Percentiles rank a stretch among this genome's conserved stretches.
phyloP scores from a whole-genome alignment of 2,329 filamentous ascomycete species.

The Neofusicoccum umdonicola region DNA sequence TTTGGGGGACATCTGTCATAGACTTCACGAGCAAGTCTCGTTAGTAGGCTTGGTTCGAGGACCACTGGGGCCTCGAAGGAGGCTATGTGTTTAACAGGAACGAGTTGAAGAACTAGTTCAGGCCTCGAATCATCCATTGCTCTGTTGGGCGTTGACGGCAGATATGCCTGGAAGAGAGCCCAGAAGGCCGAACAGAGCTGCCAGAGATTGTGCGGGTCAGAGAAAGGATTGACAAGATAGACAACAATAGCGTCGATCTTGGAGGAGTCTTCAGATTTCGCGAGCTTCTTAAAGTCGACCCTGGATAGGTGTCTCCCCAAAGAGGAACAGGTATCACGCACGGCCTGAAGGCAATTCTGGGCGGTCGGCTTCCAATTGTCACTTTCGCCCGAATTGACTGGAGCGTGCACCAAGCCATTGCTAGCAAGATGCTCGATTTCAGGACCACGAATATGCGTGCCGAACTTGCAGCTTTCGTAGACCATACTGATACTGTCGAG shows the following conservation, averaged over 20 bases:
- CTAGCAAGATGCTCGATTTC: constrained; percentile 35
- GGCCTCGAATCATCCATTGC: constrained; percentile 30
- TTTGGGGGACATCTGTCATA: constrained; percentile 70
- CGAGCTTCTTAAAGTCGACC: constrained; percentile 32
- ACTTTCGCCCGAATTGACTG: constrained; percentile 22
- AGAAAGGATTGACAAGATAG: constrained; percentile 71
- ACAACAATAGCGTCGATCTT: constrained; percentile 64
- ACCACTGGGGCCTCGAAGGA: constrained; percentile 62
- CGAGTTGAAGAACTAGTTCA: constrained; percentile 74
- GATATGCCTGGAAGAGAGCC: constrained; percentile 65
- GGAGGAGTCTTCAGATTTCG: constrained; percentile 36
- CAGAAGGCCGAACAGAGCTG: constrained; percentile 74
- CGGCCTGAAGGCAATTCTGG: constrained; percentile 28
- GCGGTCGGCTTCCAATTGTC: constrained; percentile 21
- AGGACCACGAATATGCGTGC: constrained; percentile 54
- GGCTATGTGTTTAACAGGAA: constrained; percentile 67
- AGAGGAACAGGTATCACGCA: constrained; percentile 37
- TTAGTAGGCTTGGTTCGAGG: constrained; percentile 40
- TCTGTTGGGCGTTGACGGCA: constrained; percentile 48
- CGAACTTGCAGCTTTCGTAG: constrained; percentile 73
- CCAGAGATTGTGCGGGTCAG: constrained; percentile 57
- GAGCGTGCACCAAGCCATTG: constrained; percentile 28
- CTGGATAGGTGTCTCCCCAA: constrained; percentile 41
- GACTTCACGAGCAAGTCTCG: constrained; percentile 64
- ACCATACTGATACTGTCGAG: constrained; percentile 65